Base-by-base conservation (phyloP, 306 rosid genomes). In the Gynostemma pentaphyllum region DNA sequence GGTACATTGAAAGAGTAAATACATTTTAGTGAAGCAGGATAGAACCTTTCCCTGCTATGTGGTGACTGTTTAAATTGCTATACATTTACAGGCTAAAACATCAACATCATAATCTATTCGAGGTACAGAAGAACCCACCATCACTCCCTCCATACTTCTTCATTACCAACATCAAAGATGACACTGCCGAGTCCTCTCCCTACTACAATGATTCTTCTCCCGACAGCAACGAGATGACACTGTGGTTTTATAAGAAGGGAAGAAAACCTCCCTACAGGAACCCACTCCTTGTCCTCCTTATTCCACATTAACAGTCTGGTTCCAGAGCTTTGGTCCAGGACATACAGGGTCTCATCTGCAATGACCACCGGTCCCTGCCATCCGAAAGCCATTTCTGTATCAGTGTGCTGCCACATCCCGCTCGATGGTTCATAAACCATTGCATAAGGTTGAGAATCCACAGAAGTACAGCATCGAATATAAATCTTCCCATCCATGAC, bases 321-420 rank as follows among this genome's bases (percentile, higher is more conserved):
- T 66, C 96, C 99, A 1, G 76, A 82, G 73, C 80, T 81, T 71
- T 86, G 88, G 66, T 88, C 99, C 82, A 88, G 63, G 27, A 81
- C 83, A 15, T 80, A 84, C 10, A 88, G 87, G 30, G 70, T 75
- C 24, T 86, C 81, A 4, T 84, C 79, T 5, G 82, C 78, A 34
- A 86, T 88, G 59, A 88, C 87, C 1, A 90, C 90, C 0, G 96
- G 99, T 66, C 99, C 99, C 68, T 45, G 80, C 98, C 96, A 92
- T 59, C 92, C 96, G 0, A 80, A 84, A 50, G 75, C 96, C 85
- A 92, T 72, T 56, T 92, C 90, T 34, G 81, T 62, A 60, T 92
- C 88, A 11, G 87, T 86, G 51, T 84, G 81, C 79, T 86, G 82
- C 98, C 98, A 88, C 1, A 72, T 80, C 50, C 80, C 81, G 21